A percentile compares a stretch with the other conserved stretches of the same genome.
Evolutionary conservation across 2,329 filamentous ascomycete genomes (phyloP).

Genomic region (Epicoccum nigrum): DNA sequence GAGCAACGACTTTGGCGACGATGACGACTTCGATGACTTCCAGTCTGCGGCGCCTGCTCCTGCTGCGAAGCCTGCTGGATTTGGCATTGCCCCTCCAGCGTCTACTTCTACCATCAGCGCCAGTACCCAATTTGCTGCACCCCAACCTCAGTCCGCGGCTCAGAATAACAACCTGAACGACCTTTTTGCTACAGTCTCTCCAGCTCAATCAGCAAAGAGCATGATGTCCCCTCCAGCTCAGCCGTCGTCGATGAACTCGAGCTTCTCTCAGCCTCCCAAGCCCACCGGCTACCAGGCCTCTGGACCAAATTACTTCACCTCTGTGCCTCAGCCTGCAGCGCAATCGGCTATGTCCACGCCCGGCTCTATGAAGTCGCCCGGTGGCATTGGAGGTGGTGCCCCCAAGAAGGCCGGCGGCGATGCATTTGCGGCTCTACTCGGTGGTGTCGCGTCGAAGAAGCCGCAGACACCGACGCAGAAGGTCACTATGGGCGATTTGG

Average conservation of each 20-base stretch:
- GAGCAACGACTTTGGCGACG: constrained; percentile 59
- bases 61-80: constrained; percentile 65
- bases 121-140: constrained; percentile 75
- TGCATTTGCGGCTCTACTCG: constrained; percentile 89
- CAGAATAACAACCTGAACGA: constrained; percentile 81
- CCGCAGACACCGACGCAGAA: constrained; percentile 63
- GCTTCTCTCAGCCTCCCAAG: constrained; percentile 57
- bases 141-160: constrained; percentile 82
- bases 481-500: constrained; percentile 87
- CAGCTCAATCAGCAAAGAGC: constrained; percentile 62
- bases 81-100: constrained; percentile 54
- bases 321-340: constrained; percentile 60
- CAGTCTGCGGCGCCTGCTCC: constrained; percentile 72
- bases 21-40: constrained; percentile 98
- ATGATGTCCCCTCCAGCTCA: constrained; percentile 56
- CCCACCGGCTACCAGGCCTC: constrained; percentile 73
- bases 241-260: constrained; percentile 44
- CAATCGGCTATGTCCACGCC: constrained; percentile 51
- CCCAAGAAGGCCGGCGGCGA: constrained; percentile 69
- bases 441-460: constrained; percentile 78
- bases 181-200: constrained; percentile 83
- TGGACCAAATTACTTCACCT: constrained; percentile 94
- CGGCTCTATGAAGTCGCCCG: constrained; percentile 47
- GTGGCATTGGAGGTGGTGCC: constrained; percentile 42
- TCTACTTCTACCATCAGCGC: constrained; percentile 57